Percentiles rank a stretch among this genome's conserved stretches.
These are phyloP conservation scores for Amanita muscaria DNA, from an alignment of 768 basidiomycete species.

Conservation along the genomic window DNA sequence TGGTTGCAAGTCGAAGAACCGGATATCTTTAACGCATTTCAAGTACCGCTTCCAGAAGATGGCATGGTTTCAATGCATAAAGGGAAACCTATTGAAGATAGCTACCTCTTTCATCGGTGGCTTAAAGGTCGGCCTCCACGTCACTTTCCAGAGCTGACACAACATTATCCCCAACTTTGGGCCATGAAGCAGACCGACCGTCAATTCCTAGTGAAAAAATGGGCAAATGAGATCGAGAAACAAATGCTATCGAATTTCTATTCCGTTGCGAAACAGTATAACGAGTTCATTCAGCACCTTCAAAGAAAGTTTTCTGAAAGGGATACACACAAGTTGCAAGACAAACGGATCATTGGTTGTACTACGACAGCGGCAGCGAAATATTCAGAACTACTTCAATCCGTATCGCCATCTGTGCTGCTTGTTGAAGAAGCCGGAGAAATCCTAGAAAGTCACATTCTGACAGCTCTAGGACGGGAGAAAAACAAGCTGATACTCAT, in stretches of 20 bases:
- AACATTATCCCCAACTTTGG: conserved; percentile 28
- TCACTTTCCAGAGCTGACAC: conserved; percentile 24
- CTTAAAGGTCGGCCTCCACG: conserved; percentile 36
- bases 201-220: conserved; percentile 18
- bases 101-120: conserved; percentile 45
- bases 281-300: conserved; percentile 28
- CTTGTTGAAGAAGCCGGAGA: conserved; percentile 71
- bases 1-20: conserved; percentile 45
- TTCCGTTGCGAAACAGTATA: conserved; percentile 28
- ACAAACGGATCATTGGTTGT: conserved; percentile 53
- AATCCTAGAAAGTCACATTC: conserved; percentile 57
- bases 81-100: conserved; percentile 23
- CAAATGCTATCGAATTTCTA: conserved; percentile 28
- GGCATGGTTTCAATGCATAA: conserved; percentile 36
- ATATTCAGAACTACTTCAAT: conserved; percentile 38
- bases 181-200: conserved; percentile 22
- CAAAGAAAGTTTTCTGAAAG: conserved; percentile 27
- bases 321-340: conserved; percentile 25
- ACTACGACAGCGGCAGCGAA: conserved; percentile 67
- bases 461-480: conserved; percentile 42
- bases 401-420: conserved; percentile 40
- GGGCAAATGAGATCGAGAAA: conserved; percentile 26
- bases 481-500: conserved; percentile 55
- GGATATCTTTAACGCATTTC: conserved; percentile 36
- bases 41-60: conserved; percentile 28